Base-by-base conservation (phyloP, 106 monocot species). In the Narthecium ossifragum region DNA sequence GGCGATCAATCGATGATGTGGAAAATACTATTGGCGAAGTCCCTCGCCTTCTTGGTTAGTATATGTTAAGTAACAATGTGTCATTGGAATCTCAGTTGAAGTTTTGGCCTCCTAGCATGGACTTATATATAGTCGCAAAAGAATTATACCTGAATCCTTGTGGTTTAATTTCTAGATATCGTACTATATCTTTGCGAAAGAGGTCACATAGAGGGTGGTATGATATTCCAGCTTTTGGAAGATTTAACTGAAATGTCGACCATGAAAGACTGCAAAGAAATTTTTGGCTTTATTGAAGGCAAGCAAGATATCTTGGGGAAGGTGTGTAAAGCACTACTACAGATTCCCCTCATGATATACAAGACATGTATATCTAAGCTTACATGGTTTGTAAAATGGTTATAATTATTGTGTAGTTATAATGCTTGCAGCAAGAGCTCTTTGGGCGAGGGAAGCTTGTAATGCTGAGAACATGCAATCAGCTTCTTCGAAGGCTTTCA, bases 201-300 rank as follows among this genome's bases (percentile, higher is more conserved):
- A 60, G 87, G 91, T 23, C 98, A 98, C 70, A 84, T 98, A 57
- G 98, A 98, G 75, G 98, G 91, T 58, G 98, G 98, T 33, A 91
- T 98, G 98, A 88, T 98, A 68, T 98, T 98, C 64, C 98, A 98
- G 68, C 74, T 98, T 45, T 65, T 98, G 57, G 98, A 98, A 77
- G 98, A 98, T 66, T 75, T 98, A 68, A 98, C 87, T 33, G 98
- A 98, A 80, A 88, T 98, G 91, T 98, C 91, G 49, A 91, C 98
- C 61, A 91, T 98, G 74, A 91, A 91, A 60, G 91, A 98, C 43
- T 98, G 98, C 79, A 86, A 91, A 79, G 87, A 98, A 67, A 76
- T 91, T 57, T 98, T 98, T 75, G 98, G 79, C 59, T 98, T 88
- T 56, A 98, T 98, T 22, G 98, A 98, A 64, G 73, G 86, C 70